phyloP scores from a whole-genome alignment of 176 grass and related monocot genomes.

The Tuctoria greenei region DNA sequence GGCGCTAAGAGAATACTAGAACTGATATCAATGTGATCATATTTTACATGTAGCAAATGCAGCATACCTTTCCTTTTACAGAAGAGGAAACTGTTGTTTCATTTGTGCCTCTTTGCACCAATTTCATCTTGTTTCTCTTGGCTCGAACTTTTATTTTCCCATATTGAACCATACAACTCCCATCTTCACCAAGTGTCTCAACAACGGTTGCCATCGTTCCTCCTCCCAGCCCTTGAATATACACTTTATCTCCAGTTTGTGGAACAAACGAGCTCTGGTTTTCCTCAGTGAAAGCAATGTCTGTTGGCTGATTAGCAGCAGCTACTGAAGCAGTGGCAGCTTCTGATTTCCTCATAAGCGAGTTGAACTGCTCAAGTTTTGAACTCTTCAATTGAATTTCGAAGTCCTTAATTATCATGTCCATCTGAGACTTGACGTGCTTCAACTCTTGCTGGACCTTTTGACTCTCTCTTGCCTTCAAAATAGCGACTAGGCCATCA shows the following conservation, averaged over 20 bases:
- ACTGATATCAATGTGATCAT: background rate
- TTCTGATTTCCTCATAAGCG: conserved; percentile 66
- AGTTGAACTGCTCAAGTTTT: conserved; percentile 56
- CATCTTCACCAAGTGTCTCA: conserved; percentile 58
- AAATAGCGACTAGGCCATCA: conserved; percentile 46
- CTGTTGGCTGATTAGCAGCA: conserved; percentile 47
- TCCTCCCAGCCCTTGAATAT: conserved; percentile 53
- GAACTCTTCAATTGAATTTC: conserved; percentile 52
- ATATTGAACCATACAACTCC: conserved; percentile 61
- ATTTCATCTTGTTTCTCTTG: conserved; percentile 61
- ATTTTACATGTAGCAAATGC: conserved; percentile 6
- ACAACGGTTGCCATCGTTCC: conserved; percentile 57
- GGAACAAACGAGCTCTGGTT: conserved; percentile 47
- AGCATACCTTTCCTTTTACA: conserved; percentile 55
- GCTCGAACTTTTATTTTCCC: conserved; percentile 69
- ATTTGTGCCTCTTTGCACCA: conserved; percentile 46
- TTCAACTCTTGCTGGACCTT: conserved; percentile 59
- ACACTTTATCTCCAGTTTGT: conserved; percentile 68
- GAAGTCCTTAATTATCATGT: conserved; percentile 64
- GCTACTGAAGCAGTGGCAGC: conserved; percentile 53
- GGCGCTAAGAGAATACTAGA: background rate
- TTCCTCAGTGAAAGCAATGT: conserved; percentile 32
- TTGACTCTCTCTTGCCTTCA: conserved; percentile 53
- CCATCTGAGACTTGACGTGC: conserved; percentile 64
- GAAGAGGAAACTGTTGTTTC: conserved; percentile 22